Base-by-base conservation (phyloP, 139 green algal species). In the Ettlia oleoabundans region DNA sequence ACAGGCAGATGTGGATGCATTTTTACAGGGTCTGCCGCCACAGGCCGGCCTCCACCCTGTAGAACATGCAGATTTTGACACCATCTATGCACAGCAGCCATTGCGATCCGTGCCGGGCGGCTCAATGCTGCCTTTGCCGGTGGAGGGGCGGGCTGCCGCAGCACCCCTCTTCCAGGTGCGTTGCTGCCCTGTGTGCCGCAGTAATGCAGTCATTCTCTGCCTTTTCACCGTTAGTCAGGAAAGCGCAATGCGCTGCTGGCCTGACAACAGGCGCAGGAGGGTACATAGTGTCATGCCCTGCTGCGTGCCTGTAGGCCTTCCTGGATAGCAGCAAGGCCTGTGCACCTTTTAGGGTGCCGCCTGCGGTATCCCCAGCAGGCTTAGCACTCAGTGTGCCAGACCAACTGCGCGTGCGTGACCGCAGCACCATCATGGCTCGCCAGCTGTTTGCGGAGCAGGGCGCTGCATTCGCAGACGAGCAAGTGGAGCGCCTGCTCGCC, bases 371-470 rank as follows among this genome's bases (percentile, higher is more conserved):
- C 0, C 33, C 78, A 26, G 64, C 82, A 1, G 77, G 67, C 41
- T 30, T 84, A 52, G 65, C 69, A 0, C 70, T 90, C 52, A 70
- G 78, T 32, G 22, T 86, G 61, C 58, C 71, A 26, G 89, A 93
- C 76, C 77, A 91, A 77, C 88, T 86, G 62, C 89, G 91, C 61
- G 85, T 98, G 22, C 84, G 94, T 4, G 92, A 98, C 87, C 84
- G 94, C 32, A 80, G 82, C 73, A 95, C 93, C 71, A 96, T 97
- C 85, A 87, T 98, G 76, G 90, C 94, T 4, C 89, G 94, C 3
- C 94, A 98, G 52, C 78, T 97, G 83, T 96, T 93, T 78, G 90
- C 89, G 4, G 89, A 94, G 33, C 76, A 85, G 24, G 93, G 92
- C 22, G 80, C 90, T 10, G 66, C 51, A 21, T 94, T 91, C 68